These are phyloP conservation scores for Monilinia vaccinii-corymbosi DNA, from an alignment of 2,329 filamentous ascomycete genomes.

Conservation along the genomic window DNA sequence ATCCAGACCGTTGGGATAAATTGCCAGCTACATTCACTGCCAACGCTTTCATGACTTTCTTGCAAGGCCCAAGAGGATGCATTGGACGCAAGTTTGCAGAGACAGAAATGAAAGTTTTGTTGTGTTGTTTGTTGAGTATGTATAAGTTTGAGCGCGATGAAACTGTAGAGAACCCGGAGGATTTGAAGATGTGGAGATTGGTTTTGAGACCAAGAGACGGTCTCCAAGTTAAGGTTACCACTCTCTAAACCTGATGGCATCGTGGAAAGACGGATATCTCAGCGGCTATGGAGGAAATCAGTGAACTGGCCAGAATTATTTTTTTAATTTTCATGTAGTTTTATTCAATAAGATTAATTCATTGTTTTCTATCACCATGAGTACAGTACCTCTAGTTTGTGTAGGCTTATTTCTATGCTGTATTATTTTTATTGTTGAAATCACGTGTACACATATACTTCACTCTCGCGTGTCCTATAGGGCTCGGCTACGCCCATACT, in stretches of 20 bases:
- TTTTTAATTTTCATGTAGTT: background rate
- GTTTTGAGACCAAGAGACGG: constrained; percentile 38
- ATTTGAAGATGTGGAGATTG: constrained; percentile 40
- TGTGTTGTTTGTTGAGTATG: constrained; percentile 29
- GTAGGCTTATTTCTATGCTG: background rate
- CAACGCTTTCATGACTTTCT: constrained; percentile 17
- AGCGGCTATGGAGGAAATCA: background rate
- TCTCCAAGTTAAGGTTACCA: constrained; percentile 2
- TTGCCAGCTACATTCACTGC: constrained; percentile 31
- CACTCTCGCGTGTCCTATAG: too few relatives aligned
- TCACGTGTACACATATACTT: too few relatives aligned
- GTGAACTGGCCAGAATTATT: background rate
- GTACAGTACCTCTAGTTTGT: background rate
- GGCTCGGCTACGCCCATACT: too few relatives aligned
- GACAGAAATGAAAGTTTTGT: constrained; percentile 30
- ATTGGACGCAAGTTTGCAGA: constrained; percentile 31
- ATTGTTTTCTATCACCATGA: background rate
- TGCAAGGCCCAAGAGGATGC: constrained; percentile 29
- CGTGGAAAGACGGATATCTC: constrained; percentile 17
- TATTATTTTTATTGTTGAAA: too few relatives aligned
- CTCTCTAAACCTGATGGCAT: background rate
- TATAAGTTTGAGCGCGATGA: constrained; percentile 32
- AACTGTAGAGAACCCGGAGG: constrained; percentile 34
- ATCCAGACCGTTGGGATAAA: constrained; percentile 36
- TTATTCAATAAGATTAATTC: background rate